Base-by-base conservation (phyloP, 768 basidiomycete genomes). In the Obba rivulosa region DNA sequence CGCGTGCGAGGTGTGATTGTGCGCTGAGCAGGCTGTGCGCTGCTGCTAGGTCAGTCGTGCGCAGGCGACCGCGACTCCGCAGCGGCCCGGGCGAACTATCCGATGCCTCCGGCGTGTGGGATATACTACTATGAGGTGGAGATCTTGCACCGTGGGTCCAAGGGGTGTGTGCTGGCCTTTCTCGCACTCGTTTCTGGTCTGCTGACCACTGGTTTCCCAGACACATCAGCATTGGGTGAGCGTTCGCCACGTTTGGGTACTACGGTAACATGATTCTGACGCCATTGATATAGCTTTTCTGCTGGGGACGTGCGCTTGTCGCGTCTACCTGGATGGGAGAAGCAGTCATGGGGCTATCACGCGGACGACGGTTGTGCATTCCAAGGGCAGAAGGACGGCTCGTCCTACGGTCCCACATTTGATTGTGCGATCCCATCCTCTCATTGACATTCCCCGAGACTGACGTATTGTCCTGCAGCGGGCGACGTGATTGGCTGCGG, bases 81-180 rank as follows among this genome's bases (percentile, higher is more conserved):
- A 10, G 76, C 92, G 36, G 87, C 88, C 3, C 79, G 92, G 43
- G 83, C 94, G 0, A 78, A 78, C 38, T 70, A 80, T 54, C 79
- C 85, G 1, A 85, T 95, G 41, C 94, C 94, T 2, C 74, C 84
- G 0, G 83, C 85, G 10, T 88, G 88, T 57, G 96, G 94, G 20
- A 82, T 98, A 46, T 95, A 91, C 62, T 99, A 98, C 65, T 99
- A 85, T 62, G 95, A 99, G 70, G 81, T 92, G 4, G 81, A 87
- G 57, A 80, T 98, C 40, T 62, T 86, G 5, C 81, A 86, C 62
- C 88, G 88, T 60, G 86, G 87, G 10, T 72, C 78, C 37, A 88
- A 86, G 64, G 92, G 89, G 92, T 85, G 57, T 62, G 80, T 67
- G 51, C 11, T 40, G 34, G 41, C 21, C 48, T 8, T 9, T 18